Conservation (phyloP, 805 yeast species). For the Metschnikowia matae region DNA sequence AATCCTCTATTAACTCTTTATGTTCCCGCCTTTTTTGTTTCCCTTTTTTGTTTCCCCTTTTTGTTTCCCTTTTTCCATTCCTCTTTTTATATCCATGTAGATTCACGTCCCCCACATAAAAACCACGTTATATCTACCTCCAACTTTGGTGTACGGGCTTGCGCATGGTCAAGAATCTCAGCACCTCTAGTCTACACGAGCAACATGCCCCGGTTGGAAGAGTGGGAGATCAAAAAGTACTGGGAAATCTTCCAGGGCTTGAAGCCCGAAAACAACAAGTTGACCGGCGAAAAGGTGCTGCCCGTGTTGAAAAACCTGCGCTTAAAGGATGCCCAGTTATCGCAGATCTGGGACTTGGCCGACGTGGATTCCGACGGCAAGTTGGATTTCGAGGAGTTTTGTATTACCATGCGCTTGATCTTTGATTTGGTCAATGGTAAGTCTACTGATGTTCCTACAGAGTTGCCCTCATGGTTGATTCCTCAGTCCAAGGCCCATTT, state of each 20-base stretch:
- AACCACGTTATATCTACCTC: too few species aligned
- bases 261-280: conserved; percentile 72
- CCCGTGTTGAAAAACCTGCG: conserved; percentile 71
- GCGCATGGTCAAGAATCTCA: not conserved
- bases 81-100: too few species aligned
- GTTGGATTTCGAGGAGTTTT: conserved; percentile 95
- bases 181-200: not conserved
- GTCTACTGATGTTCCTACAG: conserved; percentile 53
- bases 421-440: conserved; percentile 84
- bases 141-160: not conserved
- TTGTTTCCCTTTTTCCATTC: too few species aligned
- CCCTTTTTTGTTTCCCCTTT: too few species aligned
- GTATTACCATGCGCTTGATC: conserved; percentile 93
- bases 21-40: too few species aligned
- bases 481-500: conserved; percentile 87
- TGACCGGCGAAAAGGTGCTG: conserved; percentile 80
- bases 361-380: conserved; percentile 26
- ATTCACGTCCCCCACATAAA: too few species aligned
- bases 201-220: conserved; percentile 68
- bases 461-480: conserved; percentile 86
- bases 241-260: conserved; percentile 96
- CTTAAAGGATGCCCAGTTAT: conserved; percentile 57
- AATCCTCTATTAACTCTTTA: too few species aligned
- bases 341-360: conserved; percentile 80
- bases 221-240: conserved; percentile 94